phyloP scores from a whole-genome alignment of 805 yeast genomes.

The Zygoascus flipseniorum region DNA sequence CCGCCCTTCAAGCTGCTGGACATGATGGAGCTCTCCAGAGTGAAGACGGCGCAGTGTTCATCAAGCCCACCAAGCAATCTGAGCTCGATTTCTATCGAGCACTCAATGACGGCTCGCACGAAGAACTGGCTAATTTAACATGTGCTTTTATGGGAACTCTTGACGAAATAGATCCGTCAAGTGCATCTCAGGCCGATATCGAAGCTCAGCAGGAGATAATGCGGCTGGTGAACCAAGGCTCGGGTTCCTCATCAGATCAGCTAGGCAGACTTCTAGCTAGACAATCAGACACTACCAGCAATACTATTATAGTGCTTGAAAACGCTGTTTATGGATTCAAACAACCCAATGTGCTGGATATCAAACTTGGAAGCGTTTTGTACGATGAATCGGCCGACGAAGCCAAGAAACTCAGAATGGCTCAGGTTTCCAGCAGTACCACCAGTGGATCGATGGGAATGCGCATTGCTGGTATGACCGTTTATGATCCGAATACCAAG shows the following conservation, averaged over 20 bases:
- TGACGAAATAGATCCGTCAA: slow-evolving; percentile 21
- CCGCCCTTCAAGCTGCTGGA: slow-evolving; percentile 78
- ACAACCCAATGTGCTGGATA: slow-evolving; percentile 69
- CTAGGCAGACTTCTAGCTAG: neutral
- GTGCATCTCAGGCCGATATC: neutral
- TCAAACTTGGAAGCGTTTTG: slow-evolving; percentile 67
- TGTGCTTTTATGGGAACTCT: slow-evolving; percentile 60
- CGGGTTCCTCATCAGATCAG: neutral
- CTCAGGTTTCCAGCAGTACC: slow-evolving; percentile 55
- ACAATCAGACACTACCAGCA: neutral
- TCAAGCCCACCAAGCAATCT: slow-evolving; percentile 54
- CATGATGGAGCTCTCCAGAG: slow-evolving; percentile 72
- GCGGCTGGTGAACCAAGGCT: neutral
- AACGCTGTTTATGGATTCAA: slow-evolving; percentile 56
- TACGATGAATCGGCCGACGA: slow-evolving; percentile 49
- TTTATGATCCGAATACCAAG: slow-evolving; percentile 29
- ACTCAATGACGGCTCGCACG: slow-evolving; percentile 20
- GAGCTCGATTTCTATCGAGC: slow-evolving; percentile 67
- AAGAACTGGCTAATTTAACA: slow-evolving; percentile 28
- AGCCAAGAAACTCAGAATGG: slow-evolving; percentile 57
- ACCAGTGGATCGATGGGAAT: slow-evolving; percentile 73
- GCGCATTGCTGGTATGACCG: slow-evolving; percentile 84
- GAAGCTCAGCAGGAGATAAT: neutral
- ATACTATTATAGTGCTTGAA: slow-evolving; percentile 50
- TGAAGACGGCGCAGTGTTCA: slow-evolving; percentile 56